Percentiles rank a stretch among this genome's conserved stretches.
These are phyloP conservation scores for Dothideomycetidae sp. DNA, from an alignment of 2,329 filamentous ascomycete genomes.

Conservation along the genomic window DNA sequence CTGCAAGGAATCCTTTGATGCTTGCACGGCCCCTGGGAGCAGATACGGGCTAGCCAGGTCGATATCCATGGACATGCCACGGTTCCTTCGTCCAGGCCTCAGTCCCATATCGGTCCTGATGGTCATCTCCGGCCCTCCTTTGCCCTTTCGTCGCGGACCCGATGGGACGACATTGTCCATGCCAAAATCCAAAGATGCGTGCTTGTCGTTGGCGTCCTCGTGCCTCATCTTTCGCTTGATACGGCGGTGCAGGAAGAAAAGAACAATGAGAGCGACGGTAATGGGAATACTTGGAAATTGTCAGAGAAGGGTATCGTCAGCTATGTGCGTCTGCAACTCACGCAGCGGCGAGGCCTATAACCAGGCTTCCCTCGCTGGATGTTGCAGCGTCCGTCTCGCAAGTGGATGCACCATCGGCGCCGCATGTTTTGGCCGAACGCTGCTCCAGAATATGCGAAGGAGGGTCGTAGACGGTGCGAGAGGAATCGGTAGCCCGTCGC, in stretches of 20 bases:
- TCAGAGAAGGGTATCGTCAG: conserved; percentile 15
- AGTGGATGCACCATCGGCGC: conserved; percentile 6
- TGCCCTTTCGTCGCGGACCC: conserved; percentile 23
- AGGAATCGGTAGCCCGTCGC: not conserved
- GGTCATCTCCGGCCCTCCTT: conserved; percentile 38
- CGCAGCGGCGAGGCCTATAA: conserved; percentile 56
- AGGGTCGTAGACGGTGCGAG: conserved; percentile 4
- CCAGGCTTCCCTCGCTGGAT: conserved; percentile 33
- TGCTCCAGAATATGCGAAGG: conserved; percentile 3
- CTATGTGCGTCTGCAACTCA: conserved; percentile 34
- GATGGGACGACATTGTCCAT: conserved; percentile 40
- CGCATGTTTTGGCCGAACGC: conserved; percentile 7
- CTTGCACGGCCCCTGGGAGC: conserved; percentile 67
- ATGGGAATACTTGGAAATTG: conserved; percentile 55
- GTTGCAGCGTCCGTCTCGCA: conserved; percentile 47
- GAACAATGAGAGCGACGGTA: conserved; percentile 47
- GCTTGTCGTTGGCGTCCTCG: conserved; percentile 76
- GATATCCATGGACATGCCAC: conserved; percentile 48
- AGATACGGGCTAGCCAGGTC: conserved; percentile 75
- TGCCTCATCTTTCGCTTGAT: conserved; percentile 54
- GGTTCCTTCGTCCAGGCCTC: conserved; percentile 19
- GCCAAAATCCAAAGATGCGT: conserved; percentile 87
- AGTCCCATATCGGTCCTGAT: conserved; percentile 33
- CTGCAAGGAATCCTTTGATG: conserved; percentile 73
- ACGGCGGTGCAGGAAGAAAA: conserved; percentile 67